Percentiles rank a stretch among this genome's conserved stretches.
phyloP scores from a whole-genome alignment of 805 yeast genomes.

The Candida quercuum region DNA sequence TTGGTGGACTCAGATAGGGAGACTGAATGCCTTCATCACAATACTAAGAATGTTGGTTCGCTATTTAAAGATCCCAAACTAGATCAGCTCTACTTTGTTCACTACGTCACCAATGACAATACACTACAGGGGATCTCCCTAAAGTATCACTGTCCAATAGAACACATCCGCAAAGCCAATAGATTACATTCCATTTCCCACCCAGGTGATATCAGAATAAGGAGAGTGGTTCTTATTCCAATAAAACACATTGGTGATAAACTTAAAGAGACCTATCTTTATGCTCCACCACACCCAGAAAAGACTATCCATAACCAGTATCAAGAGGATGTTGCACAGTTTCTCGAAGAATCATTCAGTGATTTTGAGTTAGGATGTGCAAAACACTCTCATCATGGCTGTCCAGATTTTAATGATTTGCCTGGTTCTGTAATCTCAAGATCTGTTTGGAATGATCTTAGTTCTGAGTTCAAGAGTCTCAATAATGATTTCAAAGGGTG shows the following conservation, averaged over 20 bases:
- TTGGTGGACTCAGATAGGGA: no score
- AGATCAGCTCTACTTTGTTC: constrained; percentile 3
- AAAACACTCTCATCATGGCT: neutral
- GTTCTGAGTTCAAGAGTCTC: neutral
- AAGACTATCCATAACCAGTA: neutral
- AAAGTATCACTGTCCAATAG: constrained; percentile 1
- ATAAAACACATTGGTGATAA: neutral
- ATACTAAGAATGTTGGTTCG: neutral
- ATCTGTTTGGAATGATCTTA: constrained; percentile 1
- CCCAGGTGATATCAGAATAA: constrained; percentile 1
- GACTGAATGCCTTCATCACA: no score
- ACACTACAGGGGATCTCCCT: constrained; percentile 6
- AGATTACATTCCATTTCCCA: constrained; percentile 1
- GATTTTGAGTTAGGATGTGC: neutral
- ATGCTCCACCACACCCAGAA: constrained; percentile 1
- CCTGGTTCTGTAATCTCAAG: constrained; percentile 1
- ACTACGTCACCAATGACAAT: constrained; percentile 2
- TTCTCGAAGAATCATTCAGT: neutral
- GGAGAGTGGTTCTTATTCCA: constrained; percentile 2
- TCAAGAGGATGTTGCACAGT: neutral
- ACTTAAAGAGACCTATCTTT: neutral
- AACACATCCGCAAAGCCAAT: constrained; percentile 1
- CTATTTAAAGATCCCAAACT: neutral
- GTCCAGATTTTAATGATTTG: neutral
- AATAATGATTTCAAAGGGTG: neutral